These are phyloP conservation scores for Yamadazyma insecticola DNA, from an alignment of 805 yeast species.

Conservation along the genomic window DNA sequence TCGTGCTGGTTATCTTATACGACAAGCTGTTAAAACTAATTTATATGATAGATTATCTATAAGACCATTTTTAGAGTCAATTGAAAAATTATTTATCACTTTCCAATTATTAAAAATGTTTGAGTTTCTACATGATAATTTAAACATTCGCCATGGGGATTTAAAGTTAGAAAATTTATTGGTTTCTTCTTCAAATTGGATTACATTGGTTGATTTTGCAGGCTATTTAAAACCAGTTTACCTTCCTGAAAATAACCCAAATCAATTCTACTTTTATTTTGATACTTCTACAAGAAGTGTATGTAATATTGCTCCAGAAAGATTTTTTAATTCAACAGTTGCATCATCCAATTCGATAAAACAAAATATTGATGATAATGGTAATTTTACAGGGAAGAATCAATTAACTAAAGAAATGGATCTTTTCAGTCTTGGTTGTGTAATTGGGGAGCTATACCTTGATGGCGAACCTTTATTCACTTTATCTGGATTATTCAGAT, in stretches of 20 bases:
- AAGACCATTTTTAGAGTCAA: constrained; percentile 77
- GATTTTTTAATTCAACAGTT: constrained; percentile 49
- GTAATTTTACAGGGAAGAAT: constrained; percentile 12
- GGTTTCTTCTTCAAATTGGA: constrained; percentile 88
- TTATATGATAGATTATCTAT: constrained; percentile 84
- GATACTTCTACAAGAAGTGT: constrained; percentile 84
- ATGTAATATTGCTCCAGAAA: constrained; percentile 93
- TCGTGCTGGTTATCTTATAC: constrained; percentile 83
- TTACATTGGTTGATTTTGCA: constrained; percentile 77
- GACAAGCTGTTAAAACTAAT: constrained; percentile 76
- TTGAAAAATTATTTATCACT: constrained; percentile 80
- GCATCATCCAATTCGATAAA: constrained; percentile 10
- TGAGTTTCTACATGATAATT: constrained; percentile 54
- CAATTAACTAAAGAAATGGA: constrained; percentile 66
- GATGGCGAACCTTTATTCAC: constrained; percentile 89
- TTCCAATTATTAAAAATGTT: constrained; percentile 73
- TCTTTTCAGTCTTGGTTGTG: constrained; percentile 78
- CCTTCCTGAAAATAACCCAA: constrained; percentile 90
- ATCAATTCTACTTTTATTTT: constrained; percentile 85
- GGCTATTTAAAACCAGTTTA: constrained; percentile 70
- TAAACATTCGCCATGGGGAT: constrained; percentile 78
- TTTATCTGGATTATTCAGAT: constrained; percentile 81
- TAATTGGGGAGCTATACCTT: constrained; percentile 78
- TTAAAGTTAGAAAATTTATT: constrained; percentile 85
- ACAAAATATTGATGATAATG: constrained; percentile 20